Base-by-base conservation (phyloP, 345 rosid genomes). In the Chamaenerion angustifolium region DNA sequence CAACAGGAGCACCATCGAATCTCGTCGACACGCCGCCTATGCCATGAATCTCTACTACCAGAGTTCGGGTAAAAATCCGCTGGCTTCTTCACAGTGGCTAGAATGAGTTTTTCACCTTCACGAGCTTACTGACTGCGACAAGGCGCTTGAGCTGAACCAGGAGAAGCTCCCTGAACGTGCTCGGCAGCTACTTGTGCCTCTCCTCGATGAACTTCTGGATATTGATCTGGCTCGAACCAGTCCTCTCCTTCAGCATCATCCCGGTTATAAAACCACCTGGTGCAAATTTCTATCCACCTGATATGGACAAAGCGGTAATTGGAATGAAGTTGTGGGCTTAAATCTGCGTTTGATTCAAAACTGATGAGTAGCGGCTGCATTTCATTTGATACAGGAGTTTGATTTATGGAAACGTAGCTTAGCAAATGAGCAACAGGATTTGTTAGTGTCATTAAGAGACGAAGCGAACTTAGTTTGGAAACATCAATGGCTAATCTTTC, bases 231-330 rank as follows among this genome's bases (percentile, higher is more conserved):
- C 83, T 77, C 8, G 83, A 77, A 0, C 83, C 79, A 1, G 68
- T 77, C 57, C 69, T 59, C 64, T 77, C 79, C 62, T 77, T 73
- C 73, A 77, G 10, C 17, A 71, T 58, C 47, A 48, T 86, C 72
- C 98, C 98, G 15, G 17, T 60, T 62, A 62, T n/a, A 46, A 81
- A 81, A 64, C 98, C 98, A 45, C 86, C 92, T 45, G 88, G 94
- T 56, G 94, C 92, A 40, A 90, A 86, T 69, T 90, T 86, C 58
- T 86, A 90, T 57, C 95, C 95, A 55, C 79, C 94, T n/a, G 98
- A 90, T 65, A 81, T 90, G 98, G 86, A 86, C 50, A 86, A 86
- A 80, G 56, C 0, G 92, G 98, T 90, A 82, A 5, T 59, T 44
- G 37, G 7, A 31, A 31, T 31, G 37, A 31, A 31, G 37, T 31